Evolutionary conservation across 331 rosid species (phyloP).

Genomic region (Quercus tomentella): DNA sequence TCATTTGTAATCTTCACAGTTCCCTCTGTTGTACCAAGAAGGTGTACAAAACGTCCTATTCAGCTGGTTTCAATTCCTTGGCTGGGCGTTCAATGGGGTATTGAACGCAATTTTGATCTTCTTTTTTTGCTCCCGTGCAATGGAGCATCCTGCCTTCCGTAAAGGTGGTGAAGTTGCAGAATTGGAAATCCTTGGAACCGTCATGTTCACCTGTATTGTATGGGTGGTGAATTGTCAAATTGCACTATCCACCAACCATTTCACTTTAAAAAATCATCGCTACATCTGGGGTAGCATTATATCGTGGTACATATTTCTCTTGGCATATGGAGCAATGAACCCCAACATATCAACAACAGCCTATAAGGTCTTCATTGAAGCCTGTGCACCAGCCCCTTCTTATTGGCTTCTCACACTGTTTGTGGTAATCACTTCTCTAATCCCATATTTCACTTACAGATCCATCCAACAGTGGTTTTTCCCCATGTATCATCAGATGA

Average conservation of each 20-base stretch:
- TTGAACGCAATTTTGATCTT: slow-evolving; percentile 52
- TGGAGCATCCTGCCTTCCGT: slow-evolving; percentile 71
- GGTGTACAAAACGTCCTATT: slow-evolving; percentile 74
- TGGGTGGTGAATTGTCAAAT: slow-evolving; percentile 95
- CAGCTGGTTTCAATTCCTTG: slow-evolving; percentile 67
- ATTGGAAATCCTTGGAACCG: slow-evolving; percentile 55
- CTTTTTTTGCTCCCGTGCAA: slow-evolving; percentile 54
- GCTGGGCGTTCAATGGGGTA: slow-evolving; percentile 67
- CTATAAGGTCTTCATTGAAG: slow-evolving; percentile 20
- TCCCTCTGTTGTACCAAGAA: slow-evolving; percentile 28
- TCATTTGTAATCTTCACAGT: slow-evolving; percentile 38
- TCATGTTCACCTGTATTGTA: slow-evolving; percentile 76
- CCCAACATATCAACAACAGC: too few relatives aligned
- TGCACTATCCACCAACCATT: slow-evolving; percentile 76
- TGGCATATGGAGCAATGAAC: too few relatives aligned
- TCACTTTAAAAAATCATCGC: slow-evolving; percentile 75
- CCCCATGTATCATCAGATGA: slow-evolving; percentile 85
- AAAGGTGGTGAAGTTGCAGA: slow-evolving; percentile 62
- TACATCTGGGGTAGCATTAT: slow-evolving; percentile 83
- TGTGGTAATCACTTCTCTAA: slow-evolving; percentile 45
- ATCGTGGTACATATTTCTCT: slow-evolving; percentile 49
- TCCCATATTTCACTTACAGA: slow-evolving; percentile 58
- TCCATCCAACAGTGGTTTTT: slow-evolving; percentile 76
- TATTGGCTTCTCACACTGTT: slow-evolving; percentile 76
- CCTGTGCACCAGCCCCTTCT: slow-evolving; percentile 70